Conservation (phyloP, 176 grass and related monocot genomes). For the Poa annua region DNA sequence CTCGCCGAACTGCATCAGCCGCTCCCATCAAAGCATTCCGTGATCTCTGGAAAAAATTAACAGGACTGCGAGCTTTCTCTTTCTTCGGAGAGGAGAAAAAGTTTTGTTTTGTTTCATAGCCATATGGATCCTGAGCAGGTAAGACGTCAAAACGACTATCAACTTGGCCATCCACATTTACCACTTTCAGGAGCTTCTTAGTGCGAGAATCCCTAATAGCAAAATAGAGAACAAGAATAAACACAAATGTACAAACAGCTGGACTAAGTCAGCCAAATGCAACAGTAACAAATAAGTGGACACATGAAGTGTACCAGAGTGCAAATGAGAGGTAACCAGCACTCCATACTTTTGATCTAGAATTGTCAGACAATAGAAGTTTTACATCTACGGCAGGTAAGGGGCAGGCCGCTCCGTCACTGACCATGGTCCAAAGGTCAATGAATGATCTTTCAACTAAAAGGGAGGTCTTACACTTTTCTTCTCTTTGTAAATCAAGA, state of each 20-base stretch:
- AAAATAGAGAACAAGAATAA: constrained; percentile 37
- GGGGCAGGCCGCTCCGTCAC: constrained; percentile 65
- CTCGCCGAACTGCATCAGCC: constrained; percentile 79
- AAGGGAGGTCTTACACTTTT: constrained; percentile 68
- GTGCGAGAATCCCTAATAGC: constrained; percentile 69
- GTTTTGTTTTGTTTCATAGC: constrained; percentile 48
- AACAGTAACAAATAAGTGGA: constrained; percentile 52
- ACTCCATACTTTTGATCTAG: constrained; percentile 87
- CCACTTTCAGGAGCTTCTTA: constrained; percentile 78
- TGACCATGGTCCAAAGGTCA: constrained; percentile 78
- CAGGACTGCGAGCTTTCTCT: constrained; percentile 69
- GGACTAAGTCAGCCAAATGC: constrained; percentile 36
- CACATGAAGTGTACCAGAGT: constrained; percentile 73
- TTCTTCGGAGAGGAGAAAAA: constrained; percentile 51
- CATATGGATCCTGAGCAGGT: constrained; percentile 56
- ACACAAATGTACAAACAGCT: constrained; percentile 40
- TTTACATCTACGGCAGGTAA: constrained; percentile 84
- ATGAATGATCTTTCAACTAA: constrained; percentile 80
- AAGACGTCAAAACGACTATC: constrained; percentile 73
- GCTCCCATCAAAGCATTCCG: constrained; percentile 81
- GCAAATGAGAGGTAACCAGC: constrained; percentile 77
- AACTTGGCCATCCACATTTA: constrained; percentile 76
- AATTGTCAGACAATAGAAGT: constrained; percentile 88
- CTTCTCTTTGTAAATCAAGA: constrained; percentile 67
- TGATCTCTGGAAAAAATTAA: constrained; percentile 82